Evolutionary conservation across 352 stramenopile species (phyloP).

Genomic region (Pelagophyceae sp.): DNA sequence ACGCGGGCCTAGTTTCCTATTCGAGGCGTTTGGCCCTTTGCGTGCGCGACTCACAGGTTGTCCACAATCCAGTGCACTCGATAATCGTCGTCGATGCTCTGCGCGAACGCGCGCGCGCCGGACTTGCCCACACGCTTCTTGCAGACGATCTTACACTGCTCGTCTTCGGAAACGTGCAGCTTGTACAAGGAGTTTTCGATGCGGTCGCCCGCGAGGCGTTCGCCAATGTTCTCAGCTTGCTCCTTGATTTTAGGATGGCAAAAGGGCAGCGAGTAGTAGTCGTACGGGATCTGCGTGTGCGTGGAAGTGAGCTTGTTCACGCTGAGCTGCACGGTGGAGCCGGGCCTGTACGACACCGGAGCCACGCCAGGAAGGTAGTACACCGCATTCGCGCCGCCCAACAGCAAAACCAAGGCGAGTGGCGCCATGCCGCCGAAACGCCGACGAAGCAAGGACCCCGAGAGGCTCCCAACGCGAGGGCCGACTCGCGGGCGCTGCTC

Average conservation of each 20-base stretch:
- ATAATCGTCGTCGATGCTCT: conserved; percentile 68
- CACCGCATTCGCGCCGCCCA: not conserved
- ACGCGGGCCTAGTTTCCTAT: conserved; percentile 18
- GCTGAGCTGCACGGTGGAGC: conserved; percentile 60
- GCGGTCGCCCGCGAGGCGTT: conserved; percentile 88
- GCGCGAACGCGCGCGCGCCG: conserved; percentile 38
- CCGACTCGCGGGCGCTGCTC: too few species aligned
- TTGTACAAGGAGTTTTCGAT: conserved; percentile 90
- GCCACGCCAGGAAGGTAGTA: conserved; percentile 27
- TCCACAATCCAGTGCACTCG: conserved; percentile 97
- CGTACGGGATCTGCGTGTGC: conserved; percentile 94
- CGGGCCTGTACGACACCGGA: conserved; percentile 12
- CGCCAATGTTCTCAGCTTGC: conserved; percentile 84
- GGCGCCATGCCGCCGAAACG: not conserved
- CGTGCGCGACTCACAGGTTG: conserved; percentile 74
- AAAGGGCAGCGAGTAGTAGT: conserved; percentile 96
- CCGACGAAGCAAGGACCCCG: too few species aligned
- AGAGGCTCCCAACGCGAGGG: too few species aligned
- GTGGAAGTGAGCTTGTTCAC: conserved; percentile 89
- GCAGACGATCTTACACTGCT: conserved; percentile 40
- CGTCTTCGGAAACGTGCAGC: conserved; percentile 48
- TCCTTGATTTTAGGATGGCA: conserved; percentile 77
- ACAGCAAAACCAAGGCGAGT: not conserved
- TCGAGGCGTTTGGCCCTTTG: conserved; percentile 63
- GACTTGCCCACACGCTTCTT: conserved; percentile 24